A percentile compares a stretch with the other conserved stretches of the same genome.
phyloP scores from a whole-genome alignment of 306 rosid species.

The Castanopsis chinensis region DNA sequence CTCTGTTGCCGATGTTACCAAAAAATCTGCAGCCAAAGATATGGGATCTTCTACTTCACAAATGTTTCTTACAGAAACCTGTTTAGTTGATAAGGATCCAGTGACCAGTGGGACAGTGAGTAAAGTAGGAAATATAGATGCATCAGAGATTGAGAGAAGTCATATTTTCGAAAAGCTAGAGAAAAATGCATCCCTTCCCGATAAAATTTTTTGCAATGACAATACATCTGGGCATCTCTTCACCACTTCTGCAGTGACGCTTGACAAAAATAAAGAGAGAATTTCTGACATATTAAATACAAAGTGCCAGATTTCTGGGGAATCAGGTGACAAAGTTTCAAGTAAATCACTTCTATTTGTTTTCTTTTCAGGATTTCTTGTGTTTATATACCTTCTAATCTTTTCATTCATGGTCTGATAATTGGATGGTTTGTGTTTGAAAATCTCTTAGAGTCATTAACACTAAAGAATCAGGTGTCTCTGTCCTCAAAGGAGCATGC shows the following conservation, averaged over 20 bases:
- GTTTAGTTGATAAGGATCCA: slow-evolving; percentile 1
- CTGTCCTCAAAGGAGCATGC: slow-evolving; percentile 3
- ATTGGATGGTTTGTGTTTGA: slow-evolving; percentile 1
- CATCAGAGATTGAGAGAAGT: slow-evolving; percentile 24
- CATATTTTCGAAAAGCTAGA: slow-evolving; percentile 18
- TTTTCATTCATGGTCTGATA: slow-evolving; percentile 3
- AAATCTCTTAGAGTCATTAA: slow-evolving; percentile 14
- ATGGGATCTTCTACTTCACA: slow-evolving; percentile 11
- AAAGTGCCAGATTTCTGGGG: slow-evolving; percentile 27
- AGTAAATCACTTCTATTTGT: slow-evolving; percentile 17
- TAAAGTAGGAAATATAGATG: slow-evolving; percentile 21
- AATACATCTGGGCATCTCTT: slow-evolving; percentile 17
- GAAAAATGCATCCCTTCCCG: slow-evolving; percentile 5
- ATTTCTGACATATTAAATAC: slow-evolving; percentile 8
- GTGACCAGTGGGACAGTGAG: slow-evolving; percentile 19
- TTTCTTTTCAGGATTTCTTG: not conserved
- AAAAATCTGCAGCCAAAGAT: slow-evolving; percentile 4
- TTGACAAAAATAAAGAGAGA: slow-evolving; percentile 8
- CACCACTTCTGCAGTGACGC: slow-evolving; percentile 8
- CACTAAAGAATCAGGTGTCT: slow-evolving; percentile 30
- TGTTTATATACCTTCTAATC: not conserved
- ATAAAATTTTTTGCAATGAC: slow-evolving; percentile 1
- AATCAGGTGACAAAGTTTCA: slow-evolving; percentile 31
- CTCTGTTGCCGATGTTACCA: slow-evolving; percentile 8
- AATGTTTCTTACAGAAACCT: slow-evolving; percentile 22